Evolutionary conservation across 164 flowering plant species (phyloP).

Genomic region (Sedum album): DNA sequence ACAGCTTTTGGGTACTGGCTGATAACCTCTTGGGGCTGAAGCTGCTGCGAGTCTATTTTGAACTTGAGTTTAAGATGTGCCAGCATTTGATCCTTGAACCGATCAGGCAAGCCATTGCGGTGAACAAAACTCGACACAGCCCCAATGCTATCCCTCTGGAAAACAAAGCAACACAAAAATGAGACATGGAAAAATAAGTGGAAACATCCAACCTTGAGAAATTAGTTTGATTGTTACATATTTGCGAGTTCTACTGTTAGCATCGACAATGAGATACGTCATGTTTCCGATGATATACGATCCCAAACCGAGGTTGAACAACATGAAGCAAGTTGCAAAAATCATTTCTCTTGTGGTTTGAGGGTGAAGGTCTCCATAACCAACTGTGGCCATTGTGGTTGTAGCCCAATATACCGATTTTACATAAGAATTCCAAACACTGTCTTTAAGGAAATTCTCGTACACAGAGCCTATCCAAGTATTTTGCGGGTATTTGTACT

Average conservation of each 20-base stretch:
- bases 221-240: slow-evolving; percentile 45
- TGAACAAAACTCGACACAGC: slow-evolving; percentile 88
- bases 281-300: slow-evolving; percentile 93
- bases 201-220: too few species aligned
- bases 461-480: slow-evolving; percentile 72
- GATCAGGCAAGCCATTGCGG: slow-evolving; percentile 61
- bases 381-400: slow-evolving; percentile 92
- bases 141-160: slow-evolving; percentile 81
- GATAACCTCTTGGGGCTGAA: slow-evolving; percentile 85
- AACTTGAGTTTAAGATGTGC: slow-evolving; percentile 85
- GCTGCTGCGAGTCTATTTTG: slow-evolving; percentile 86
- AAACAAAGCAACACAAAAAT: background rate
- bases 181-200: background rate
- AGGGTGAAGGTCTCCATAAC: slow-evolving; percentile 94
- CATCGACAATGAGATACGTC: slow-evolving; percentile 97
- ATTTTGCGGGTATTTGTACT: slow-evolving; percentile 36
- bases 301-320: slow-evolving; percentile 89
- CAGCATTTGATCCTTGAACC: slow-evolving; percentile 90
- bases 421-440: slow-evolving; percentile 66
- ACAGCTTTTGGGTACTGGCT: slow-evolving; percentile 91
- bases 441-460: slow-evolving; percentile 31
- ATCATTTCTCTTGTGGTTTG: slow-evolving; percentile 78
- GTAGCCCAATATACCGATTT: slow-evolving; percentile 93
- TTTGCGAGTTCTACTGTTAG: slow-evolving; percentile 76
- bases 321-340: slow-evolving; percentile 82